phyloP scores from a whole-genome alignment of 495 filamentous ascomycete species.

The Penicillium daleae region DNA sequence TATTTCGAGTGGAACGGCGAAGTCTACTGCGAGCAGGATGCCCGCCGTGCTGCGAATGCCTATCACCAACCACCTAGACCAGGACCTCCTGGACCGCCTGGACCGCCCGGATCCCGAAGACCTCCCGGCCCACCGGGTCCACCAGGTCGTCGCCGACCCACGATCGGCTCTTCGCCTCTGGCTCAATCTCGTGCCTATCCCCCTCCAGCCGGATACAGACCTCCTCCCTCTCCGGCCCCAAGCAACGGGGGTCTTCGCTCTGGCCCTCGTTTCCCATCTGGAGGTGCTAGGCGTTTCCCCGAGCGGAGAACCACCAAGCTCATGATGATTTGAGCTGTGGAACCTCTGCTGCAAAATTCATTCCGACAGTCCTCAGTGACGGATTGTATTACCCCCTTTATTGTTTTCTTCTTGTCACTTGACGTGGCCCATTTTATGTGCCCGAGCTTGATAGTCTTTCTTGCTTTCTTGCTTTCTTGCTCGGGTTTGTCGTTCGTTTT shows the following conservation, averaged over 20 bases:
- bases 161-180: slow-evolving; percentile 27
- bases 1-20: slow-evolving; percentile 71
- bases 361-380: slow-evolving; percentile 7
- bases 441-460: not conserved
- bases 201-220: slow-evolving; percentile 19
- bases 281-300: slow-evolving; percentile 52
- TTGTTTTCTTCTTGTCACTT: not conserved
- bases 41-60: slow-evolving; percentile 61
- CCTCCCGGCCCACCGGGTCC: slow-evolving; percentile 20
- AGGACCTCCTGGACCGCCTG: slow-evolving; percentile 32
- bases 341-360: slow-evolving; percentile 1
- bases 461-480: not conserved
- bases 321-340: slow-evolving; percentile 74
- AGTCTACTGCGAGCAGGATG: slow-evolving; percentile 85
- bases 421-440: not conserved
- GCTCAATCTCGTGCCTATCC: slow-evolving; percentile 27
- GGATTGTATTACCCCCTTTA: not conserved
- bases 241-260: slow-evolving; percentile 39
- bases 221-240: slow-evolving; percentile 37
- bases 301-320: slow-evolving; percentile 83
- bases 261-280: slow-evolving; percentile 32
- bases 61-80: slow-evolving; percentile 34
- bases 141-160: slow-evolving; percentile 32
- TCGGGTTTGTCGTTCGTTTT: slow-evolving; percentile 21
- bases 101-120: slow-evolving; percentile 3